A percentile compares a stretch with the other conserved stretches of the same genome.
These are phyloP conservation scores for Funneliformis caledonium DNA, from an alignment of 371 early-diverging fungal species.

Conservation along the genomic window DNA sequence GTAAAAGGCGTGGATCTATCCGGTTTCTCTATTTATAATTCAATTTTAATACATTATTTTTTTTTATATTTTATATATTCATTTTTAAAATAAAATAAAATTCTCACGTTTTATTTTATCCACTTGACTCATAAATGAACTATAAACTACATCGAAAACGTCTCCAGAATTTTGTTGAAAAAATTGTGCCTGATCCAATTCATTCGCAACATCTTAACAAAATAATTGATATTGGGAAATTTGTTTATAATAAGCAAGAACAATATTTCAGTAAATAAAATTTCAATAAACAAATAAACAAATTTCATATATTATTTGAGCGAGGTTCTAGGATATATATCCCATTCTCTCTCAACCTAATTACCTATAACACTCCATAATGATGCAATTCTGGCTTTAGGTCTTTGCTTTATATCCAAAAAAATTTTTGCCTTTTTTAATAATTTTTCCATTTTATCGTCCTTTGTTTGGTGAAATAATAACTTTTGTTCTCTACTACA, in stretches of 20 bases:
- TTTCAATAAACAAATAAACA: not conserved
- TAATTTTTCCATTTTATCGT: conserved; percentile 43
- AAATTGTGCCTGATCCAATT: conserved; percentile 77
- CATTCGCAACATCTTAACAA: conserved; percentile 66
- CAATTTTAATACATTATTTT: not conserved
- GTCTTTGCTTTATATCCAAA: conserved; percentile 77
- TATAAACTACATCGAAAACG: conserved; percentile 70
- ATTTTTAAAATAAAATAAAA: conserved; percentile 46
- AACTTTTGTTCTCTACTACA: conserved; percentile 6
- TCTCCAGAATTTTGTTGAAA: conserved; percentile 79
- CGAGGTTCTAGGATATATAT: not conserved
- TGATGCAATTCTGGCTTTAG: conserved; percentile 71
- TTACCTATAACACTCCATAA: conserved; percentile 75
- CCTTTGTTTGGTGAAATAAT: conserved; percentile 9
- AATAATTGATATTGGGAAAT: not conserved
- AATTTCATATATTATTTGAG: not conserved
- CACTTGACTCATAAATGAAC: conserved; percentile 70
- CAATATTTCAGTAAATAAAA: not conserved
- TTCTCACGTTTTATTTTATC: conserved; percentile 75
- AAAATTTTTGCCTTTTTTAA: conserved; percentile 77
- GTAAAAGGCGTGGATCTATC: conserved; percentile 58
- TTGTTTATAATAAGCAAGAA: not conserved
- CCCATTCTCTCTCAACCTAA: not conserved
- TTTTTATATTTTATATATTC: conserved; percentile 10
- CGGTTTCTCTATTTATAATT: conserved; percentile 39